Base-by-base conservation (phyloP, 2,329 filamentous ascomycete genomes). In the Dothideomycetes sp. region DNA sequence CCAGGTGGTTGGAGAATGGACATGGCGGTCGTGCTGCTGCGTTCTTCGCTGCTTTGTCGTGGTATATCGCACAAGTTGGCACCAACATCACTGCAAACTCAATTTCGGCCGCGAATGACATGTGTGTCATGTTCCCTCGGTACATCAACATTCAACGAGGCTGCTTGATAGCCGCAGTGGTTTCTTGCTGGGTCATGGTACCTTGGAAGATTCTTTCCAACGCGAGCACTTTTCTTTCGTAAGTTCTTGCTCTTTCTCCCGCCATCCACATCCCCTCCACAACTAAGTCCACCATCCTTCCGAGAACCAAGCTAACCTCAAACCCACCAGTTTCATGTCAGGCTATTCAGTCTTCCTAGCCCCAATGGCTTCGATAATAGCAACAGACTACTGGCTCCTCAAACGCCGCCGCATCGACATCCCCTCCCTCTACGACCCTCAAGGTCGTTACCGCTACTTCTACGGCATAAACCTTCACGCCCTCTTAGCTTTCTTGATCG, bases 151-250 rank as follows among this genome's bases (percentile, higher is more conserved):
- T 54, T 41, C 47, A 54, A 11, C 48, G 53, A 12, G 57, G 56
- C 1, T 63, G 63, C 3, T 65, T 70, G 40, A 57, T 76, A 39
- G 65, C 63, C 5, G 62, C 65, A 0, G 47, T 71, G 5, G 57
- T 70, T 3, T 63, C 61, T 3, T 53, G 51, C 16, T 80, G 75
- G 74, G 67, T 68, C 3, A 64, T 80, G 22, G 74, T 78, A 0
- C 76, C 76, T 2, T 81, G 77, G 78, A 79, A 79, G 59, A 81
- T 82, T 43, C 62, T 81, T 13, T 64, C 57, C 23, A 76, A 71
- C 0, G 78, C 77, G 2, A 54, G 59, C 2, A 75, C 69, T 1
- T 75, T 82, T 7, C 23, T 43, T n/a, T n/a, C n/a, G n/a, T n/a
- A n/a, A n/a, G n/a, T n/a, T n/a, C n/a, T n/a, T n/a, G n/a, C n/a